Conservation (phyloP, 306 rosid genomes). For the Vachellia collinsii region DNA sequence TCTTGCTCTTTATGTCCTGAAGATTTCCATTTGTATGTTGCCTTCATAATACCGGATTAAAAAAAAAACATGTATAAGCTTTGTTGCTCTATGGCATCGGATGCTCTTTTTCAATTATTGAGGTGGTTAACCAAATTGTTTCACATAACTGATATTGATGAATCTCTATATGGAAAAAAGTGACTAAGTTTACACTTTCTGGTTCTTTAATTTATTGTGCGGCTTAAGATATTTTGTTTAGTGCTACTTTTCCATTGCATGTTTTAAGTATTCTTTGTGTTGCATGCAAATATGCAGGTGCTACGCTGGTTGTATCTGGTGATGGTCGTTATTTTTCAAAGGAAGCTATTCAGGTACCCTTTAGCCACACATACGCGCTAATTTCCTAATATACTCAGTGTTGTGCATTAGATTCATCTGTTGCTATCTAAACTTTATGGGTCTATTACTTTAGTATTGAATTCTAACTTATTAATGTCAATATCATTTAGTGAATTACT, state of each 20-base stretch:
- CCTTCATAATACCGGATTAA: not conserved
- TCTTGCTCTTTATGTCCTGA: not conserved
- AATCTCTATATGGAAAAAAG: not conserved
- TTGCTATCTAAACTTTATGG: constrained; percentile 22
- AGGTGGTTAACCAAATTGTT: constrained; percentile 10
- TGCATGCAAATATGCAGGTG: constrained; percentile 58
- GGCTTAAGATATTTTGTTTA: not conserved
- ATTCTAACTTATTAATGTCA: constrained; percentile 2
- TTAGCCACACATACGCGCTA: not conserved
- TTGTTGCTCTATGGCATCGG: not conserved
- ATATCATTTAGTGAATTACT: constrained; percentile 8
- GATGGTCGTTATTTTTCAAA: constrained; percentile 96
- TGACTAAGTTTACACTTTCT: not conserved
- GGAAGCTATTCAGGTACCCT: constrained; percentile 90
- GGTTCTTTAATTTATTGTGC: constrained; percentile 6
- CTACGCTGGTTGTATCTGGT: constrained; percentile 93
- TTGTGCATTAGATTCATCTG: not conserved
- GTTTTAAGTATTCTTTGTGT: constrained; percentile 16
- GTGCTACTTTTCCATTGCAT: constrained; percentile 11
- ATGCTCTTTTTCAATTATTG: not conserved
- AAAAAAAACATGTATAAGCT: constrained; percentile 11
- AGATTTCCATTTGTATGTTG: not conserved
- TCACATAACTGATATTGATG: not conserved
- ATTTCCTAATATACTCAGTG: constrained; percentile 9
- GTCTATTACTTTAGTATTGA: constrained; percentile 11